A percentile compares a stretch with the other conserved stretches of the same genome.
These are phyloP conservation scores for Anthracocystis panici-leucophaei DNA, from an alignment of 1,284 basidiomycete genomes.

Conservation along the genomic window DNA sequence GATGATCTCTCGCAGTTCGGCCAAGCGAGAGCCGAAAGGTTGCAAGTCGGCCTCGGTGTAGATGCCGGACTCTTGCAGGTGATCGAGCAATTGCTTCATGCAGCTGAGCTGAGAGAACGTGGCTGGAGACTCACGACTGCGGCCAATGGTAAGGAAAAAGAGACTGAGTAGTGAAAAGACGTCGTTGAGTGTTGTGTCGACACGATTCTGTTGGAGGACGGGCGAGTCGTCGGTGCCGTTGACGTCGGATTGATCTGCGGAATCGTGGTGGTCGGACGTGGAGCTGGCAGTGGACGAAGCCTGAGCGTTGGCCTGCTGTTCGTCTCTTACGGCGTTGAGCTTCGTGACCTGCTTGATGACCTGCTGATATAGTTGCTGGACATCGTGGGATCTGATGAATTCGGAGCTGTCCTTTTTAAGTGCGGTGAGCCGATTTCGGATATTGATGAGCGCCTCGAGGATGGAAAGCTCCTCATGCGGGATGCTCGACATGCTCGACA, in stretches of 20 bases:
- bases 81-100: conserved; percentile 69
- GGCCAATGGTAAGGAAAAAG: conserved; percentile 69
- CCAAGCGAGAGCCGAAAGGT: conserved; percentile 63
- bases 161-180: conserved; percentile 68
- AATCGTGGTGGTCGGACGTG: conserved; percentile 43
- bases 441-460: conserved; percentile 93
- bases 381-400: conserved; percentile 91
- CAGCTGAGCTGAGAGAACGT: conserved; percentile 67
- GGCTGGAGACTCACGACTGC: conserved; percentile 66
- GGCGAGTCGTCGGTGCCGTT: conserved; percentile 45
- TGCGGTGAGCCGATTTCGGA: conserved; percentile 84
- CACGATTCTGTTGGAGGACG: conserved; percentile 59
- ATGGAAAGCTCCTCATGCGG: conserved; percentile 81
- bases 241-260: conserved; percentile 17
- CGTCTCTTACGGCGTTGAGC: conserved; percentile 89
- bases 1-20: conserved; percentile 66
- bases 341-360: conserved; percentile 96
- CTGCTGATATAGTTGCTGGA: conserved; percentile 90
- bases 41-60: conserved; percentile 68
- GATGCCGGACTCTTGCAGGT: conserved; percentile 66
- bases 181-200: conserved; percentile 69
- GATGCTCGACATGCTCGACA: conserved; percentile 64
- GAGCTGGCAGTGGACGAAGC: conserved; percentile 38
- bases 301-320: conserved; percentile 55
- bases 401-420: conserved; percentile 88